Conservation (phyloP, 257 asterid species). For the Pogostemon cablin region DNA sequence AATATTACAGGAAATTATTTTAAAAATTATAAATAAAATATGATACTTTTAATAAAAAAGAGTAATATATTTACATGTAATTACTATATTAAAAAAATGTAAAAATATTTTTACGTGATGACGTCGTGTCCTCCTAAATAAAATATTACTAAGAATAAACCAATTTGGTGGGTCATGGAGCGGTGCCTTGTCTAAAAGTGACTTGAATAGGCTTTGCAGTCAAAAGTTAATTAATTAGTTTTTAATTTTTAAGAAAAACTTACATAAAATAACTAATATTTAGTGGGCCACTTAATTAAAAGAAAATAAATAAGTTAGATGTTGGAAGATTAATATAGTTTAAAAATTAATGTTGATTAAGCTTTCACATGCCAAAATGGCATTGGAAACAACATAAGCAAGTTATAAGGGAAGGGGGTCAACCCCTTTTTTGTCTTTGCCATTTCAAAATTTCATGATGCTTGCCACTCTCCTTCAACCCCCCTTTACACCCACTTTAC, state of each 20-base stretch:
- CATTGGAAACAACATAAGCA: constrained; percentile 75
- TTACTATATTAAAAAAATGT: too few relatives aligned
- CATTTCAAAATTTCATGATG: constrained; percentile 58
- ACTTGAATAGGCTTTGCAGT: constrained; percentile 56
- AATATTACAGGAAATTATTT: too few relatives aligned
- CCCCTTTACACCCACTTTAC: background rate
- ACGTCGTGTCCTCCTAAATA: background rate
- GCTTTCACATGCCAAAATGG: constrained; percentile 68
- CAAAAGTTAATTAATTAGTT: constrained; percentile 45
- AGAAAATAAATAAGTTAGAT: constrained; percentile 38
- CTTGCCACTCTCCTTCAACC: constrained; percentile 52
- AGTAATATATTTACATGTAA: too few relatives aligned
- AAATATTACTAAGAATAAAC: constrained; percentile 17
- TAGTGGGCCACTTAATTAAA: constrained; percentile 44
- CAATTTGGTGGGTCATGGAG: constrained; percentile 44
- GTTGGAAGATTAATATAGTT: constrained; percentile 40
- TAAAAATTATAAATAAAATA: too few relatives aligned
- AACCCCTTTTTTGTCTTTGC: constrained; percentile 45
- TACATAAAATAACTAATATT: background rate
- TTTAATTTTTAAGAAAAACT: constrained; percentile 33
- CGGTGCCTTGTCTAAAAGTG: constrained; percentile 53
- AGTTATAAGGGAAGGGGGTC: constrained; percentile 43
- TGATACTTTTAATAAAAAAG: too few relatives aligned
- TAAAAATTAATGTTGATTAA: constrained; percentile 42
- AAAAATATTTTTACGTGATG: too few relatives aligned